Conservation (phyloP, 805 yeast genomes). For the Wickerhamiella lipophila region DNA sequence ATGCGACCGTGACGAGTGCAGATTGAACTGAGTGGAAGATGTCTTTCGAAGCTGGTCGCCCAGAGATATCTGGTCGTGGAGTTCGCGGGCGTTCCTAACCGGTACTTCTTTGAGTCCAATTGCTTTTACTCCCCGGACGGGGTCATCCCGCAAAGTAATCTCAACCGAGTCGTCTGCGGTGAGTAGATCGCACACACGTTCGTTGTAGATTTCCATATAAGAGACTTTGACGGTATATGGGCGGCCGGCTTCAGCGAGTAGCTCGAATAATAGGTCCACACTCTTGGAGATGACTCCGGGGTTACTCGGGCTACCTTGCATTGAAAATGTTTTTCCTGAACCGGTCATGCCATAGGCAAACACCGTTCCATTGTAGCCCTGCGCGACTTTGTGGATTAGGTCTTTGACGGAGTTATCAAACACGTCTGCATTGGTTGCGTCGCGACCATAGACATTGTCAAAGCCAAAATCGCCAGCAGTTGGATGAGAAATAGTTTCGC, state of each 20-base stretch:
- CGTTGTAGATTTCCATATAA: conserved; percentile 79
- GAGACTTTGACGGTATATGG: conserved; percentile 45
- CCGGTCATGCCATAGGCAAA: conserved; percentile 96
- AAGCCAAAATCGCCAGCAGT: conserved; percentile 52
- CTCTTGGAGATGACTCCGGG: conserved; percentile 66
- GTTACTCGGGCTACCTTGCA: conserved; percentile 51
- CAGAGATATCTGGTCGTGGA: conserved; percentile 42
- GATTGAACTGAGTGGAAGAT: conserved; percentile 79
- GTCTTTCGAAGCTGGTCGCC: conserved; percentile 73
- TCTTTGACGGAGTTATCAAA: conserved; percentile 45
- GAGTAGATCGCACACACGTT: conserved; percentile 66
- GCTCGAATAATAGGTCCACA: conserved; percentile 44
- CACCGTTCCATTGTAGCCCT: conserved; percentile 76
- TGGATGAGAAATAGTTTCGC: conserved; percentile 14
- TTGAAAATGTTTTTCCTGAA: conserved; percentile 77
- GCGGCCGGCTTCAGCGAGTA: conserved; percentile 23
- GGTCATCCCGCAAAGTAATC: conserved; percentile 66
- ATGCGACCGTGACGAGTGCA: conserved; percentile 82
- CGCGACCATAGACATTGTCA: conserved; percentile 64
- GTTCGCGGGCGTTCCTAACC: conserved; percentile 46
- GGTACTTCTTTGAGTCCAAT: conserved; percentile 55
- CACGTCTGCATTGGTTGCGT: conserved; percentile 43
- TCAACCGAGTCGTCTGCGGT: conserved; percentile 33
- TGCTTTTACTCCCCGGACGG: conserved; percentile 56
- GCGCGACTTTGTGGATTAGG: conserved; percentile 42